Evolutionary conservation across 176 grass and related monocot species (phyloP), one percentile per base, ranked within the genome.

Genomic region (Bonia amplexicaulis): DNA sequence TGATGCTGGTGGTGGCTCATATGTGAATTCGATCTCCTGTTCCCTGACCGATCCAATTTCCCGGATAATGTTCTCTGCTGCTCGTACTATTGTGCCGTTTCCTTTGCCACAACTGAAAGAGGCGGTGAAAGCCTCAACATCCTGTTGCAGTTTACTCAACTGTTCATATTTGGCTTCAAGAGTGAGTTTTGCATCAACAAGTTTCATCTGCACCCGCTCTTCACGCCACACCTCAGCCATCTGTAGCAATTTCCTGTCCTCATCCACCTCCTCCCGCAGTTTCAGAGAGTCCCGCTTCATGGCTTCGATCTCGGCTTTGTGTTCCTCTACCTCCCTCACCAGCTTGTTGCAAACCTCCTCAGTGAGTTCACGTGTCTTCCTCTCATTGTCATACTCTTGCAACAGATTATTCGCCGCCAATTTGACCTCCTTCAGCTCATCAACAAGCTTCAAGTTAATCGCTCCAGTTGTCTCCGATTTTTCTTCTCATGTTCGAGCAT

Each of bases 191-290:
- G 95, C 95, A 91, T 97, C 95, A 2, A 97, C 80, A 76, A 97
- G 88, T 84, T 97, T 97, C 95, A 97, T 94, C 79, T 97, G 95
- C 74, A 97, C 95, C 73, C 92, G 83, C 67, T 97, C 95, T 76
- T 97, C 95, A 65, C 95, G 92, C 94, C 94, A 97, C 35, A 97
- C 92, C 77, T 97, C 94, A 76, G 94, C 94, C 94, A 97, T 97
- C 81, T 97, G 94, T 76, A 94, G 72, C 90, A 97, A 91, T 63
- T 85, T 94, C 70, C 81, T 92, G 66, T 97, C 95, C 85, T 94
- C 90, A 49, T 97, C 92, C 12, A 97, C 74, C 71, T 97, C 90
- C 42, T 85, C 84, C 45, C 84, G 72, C 14, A 93, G 84, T 86
- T 94, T 94, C 37, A 84, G 55, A 74, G 78, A 87, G 58, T 94